Percentiles rank a stretch among this genome's conserved stretches.
Conservation (phyloP, 2,329 filamentous ascomycete genomes). For the Pseudogymnoascus sp. region DNA sequence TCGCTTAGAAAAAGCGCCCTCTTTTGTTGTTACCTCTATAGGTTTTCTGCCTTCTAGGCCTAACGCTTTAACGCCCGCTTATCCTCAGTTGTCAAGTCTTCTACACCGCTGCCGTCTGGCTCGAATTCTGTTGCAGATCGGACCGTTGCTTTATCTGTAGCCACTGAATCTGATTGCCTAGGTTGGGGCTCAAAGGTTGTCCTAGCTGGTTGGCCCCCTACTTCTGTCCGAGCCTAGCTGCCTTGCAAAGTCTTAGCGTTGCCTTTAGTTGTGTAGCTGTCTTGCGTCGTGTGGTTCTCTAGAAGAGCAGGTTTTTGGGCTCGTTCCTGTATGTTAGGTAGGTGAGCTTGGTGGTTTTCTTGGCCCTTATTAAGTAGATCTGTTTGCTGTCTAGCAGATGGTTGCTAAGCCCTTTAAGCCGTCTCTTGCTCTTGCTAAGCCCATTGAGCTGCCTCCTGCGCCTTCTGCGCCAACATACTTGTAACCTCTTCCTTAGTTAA, state of each 20-base stretch:
- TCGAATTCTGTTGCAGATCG: too few relatives aligned
- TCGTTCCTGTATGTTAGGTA: not conserved
- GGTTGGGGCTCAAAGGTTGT: not conserved
- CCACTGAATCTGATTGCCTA: not conserved
- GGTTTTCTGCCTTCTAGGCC: too few relatives aligned
- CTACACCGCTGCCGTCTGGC: too few relatives aligned
- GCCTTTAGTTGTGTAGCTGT: not conserved
- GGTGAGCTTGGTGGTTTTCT: not conserved
- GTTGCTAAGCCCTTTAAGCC: not conserved
- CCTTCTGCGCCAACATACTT: too few relatives aligned
- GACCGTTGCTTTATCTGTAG: not conserved
- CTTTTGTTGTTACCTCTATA: too few relatives aligned
- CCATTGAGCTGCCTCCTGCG: not conserved
- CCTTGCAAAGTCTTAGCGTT: not conserved
- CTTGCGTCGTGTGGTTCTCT: not conserved
- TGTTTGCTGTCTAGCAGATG: not conserved
- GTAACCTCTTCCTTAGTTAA: not conserved
- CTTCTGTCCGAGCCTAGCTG: not conserved
- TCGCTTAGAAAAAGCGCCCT: too few relatives aligned
- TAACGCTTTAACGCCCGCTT: too few relatives aligned
- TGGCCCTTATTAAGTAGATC: not conserved
- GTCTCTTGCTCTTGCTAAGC: not conserved
- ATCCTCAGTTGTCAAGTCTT: too few relatives aligned
- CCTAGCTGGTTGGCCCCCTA: not conserved
- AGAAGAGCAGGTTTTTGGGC: not conserved